Evolutionary conservation across 345 rosid genomes (phyloP).

Genomic region (Pseudoturritis turrita): DNA sequence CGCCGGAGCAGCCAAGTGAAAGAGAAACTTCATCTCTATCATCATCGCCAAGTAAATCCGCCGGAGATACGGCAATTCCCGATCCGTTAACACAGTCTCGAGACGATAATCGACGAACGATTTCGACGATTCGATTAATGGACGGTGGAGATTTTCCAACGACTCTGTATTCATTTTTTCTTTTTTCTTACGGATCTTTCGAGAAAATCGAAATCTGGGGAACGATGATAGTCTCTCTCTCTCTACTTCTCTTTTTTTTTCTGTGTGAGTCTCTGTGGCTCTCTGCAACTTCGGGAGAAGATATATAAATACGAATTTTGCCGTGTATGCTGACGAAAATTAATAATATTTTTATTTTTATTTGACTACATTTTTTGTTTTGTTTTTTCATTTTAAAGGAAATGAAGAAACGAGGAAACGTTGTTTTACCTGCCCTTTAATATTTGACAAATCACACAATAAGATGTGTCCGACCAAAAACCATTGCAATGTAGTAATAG

Average conservation of each 20-base stretch:
- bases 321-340: constrained; percentile 28
- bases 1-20: constrained; percentile 52
- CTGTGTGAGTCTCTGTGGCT: neutral
- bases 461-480: neutral
- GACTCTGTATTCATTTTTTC: constrained; percentile 25
- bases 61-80: constrained; percentile 24
- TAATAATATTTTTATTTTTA: neutral
- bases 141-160: constrained; percentile 28
- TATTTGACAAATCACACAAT: neutral
- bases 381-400: neutral
- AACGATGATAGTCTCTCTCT: neutral
- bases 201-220: neutral
- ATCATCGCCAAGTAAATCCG: constrained; percentile 39
- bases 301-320: constrained; percentile 18
- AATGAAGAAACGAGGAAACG: constrained; percentile 22
- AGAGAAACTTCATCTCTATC: constrained; percentile 50
- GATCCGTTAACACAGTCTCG: constrained; percentile 45
- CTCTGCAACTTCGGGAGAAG: neutral
- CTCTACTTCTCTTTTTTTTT: neutral
- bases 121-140: constrained; percentile 25
- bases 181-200: neutral
- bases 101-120: constrained; percentile 36
- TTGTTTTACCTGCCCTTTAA: neutral
- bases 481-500: neutral
- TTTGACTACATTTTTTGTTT: neutral